Evolutionary conservation across 2,329 filamentous ascomycete species (phyloP), one percentile per base, ranked within the genome.

Genomic region (Verticillium nonalfalfae): DNA sequence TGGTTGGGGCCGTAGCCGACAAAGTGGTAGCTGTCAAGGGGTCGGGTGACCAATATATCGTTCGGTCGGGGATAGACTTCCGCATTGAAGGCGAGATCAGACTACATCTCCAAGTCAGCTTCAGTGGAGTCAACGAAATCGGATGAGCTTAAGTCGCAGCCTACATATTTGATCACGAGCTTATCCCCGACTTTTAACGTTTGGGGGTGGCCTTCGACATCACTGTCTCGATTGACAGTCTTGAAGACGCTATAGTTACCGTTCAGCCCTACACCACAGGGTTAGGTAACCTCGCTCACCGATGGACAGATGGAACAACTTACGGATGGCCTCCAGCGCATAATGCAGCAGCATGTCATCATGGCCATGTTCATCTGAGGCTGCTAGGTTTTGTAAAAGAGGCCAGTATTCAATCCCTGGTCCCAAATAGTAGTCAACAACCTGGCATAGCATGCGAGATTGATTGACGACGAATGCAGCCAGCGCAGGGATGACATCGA

Each of bases 401-500:
- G 31, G 31, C 56, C 56, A 57, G 34, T 57, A 36, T 7, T 34
- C 31, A 21, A 18, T 18, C 4, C 56, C 56, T 7, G 13, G 14
- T n/a, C 56, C 56, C 4, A 57, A n/a, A n/a, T 57, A 57, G 18
- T 36, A 57, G 11, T 57, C 56, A 7, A 57, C 13, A n/a, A 57
- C 56, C 11, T 36, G 34, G 38, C n/a, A 13, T 14, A 57, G n/a
- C 56, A 57, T 73, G 65, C 85, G 80, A 7, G 80, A 80, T 70
- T 88, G 84, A 67, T 83, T 86, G 9, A 84, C 83, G 1, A 84
- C 78, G 69, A 84, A 81, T 1, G 82, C 80, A 21, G 79, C 77
- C 7, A 82, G 80, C 1, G 82, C 81, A 1, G 85, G 85, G 65
- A 87, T 70, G 56, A 86, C 80, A 64, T 83, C 80, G n/a, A 57